Conservation (phyloP, 257 asterid species). For the Petunia axillaris region DNA sequence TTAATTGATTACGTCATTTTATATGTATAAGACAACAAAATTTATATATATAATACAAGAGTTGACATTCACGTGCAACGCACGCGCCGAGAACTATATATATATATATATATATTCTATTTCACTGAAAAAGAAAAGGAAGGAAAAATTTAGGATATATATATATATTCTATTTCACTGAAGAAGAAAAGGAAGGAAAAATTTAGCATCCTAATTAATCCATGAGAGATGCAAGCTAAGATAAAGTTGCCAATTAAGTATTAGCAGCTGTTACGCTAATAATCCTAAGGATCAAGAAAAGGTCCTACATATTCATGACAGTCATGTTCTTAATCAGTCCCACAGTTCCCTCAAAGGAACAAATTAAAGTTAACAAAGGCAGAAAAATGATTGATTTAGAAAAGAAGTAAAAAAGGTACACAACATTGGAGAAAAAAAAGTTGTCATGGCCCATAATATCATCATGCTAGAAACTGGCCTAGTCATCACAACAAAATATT, state of each 20-base stretch:
- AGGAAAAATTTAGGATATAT: too few species aligned
- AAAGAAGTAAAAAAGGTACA: conserved; percentile 25
- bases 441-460: conserved; percentile 41
- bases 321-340: conserved; percentile 50
- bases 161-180: background rate
- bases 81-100: too few species aligned
- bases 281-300: background rate
- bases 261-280: conserved; percentile 21
- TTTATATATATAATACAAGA: too few species aligned
- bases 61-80: too few species aligned
- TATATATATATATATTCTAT: too few species aligned
- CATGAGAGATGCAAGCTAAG: background rate
- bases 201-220: background rate
- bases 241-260: conserved; percentile 25
- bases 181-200: too few species aligned
- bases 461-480: conserved; percentile 35
- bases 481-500: conserved; percentile 3
- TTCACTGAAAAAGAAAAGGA: too few species aligned
- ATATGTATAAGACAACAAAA: too few species aligned
- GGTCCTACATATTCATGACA: conserved; percentile 54
- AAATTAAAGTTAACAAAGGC: conserved; percentile 39
- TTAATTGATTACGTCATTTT: too few species aligned
- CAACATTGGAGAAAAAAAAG: background rate
- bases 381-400: conserved; percentile 36
- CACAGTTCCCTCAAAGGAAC: conserved; percentile 36